These are phyloP conservation scores for Penicillium odoratum DNA, from an alignment of 495 filamentous ascomycete species.

Conservation along the genomic window DNA sequence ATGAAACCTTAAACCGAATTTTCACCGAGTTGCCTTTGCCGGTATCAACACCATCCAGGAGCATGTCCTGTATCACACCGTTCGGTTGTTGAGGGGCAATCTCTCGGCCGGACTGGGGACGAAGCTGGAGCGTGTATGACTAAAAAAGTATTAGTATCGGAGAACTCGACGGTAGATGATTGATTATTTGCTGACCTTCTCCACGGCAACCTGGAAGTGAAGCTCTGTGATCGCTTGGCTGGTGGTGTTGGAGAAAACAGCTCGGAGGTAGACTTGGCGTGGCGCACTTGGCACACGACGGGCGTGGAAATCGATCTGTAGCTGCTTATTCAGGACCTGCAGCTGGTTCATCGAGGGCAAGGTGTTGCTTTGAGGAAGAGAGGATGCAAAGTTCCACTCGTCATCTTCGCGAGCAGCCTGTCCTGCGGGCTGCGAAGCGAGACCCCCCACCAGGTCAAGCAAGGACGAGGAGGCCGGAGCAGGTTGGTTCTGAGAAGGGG, in stretches of 20 bases:
- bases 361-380: conserved; percentile 63
- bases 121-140: conserved; percentile 78
- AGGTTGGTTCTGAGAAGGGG: conserved; percentile 22
- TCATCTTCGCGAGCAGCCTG: conserved; percentile 54
- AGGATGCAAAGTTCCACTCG: conserved; percentile 92
- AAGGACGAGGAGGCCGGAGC: conserved; percentile 39
- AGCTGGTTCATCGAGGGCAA: conserved; percentile 60
- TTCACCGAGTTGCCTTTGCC: conserved; percentile 77
- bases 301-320: conserved; percentile 54
- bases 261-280: conserved; percentile 56
- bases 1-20: conserved; percentile 84
- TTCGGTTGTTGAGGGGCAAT: conserved; percentile 70
- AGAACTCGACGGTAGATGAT: not conserved
- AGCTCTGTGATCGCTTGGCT: conserved; percentile 70
- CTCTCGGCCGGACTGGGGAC: conserved; percentile 76
- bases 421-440: conserved; percentile 24
- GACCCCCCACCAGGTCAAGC: conserved; percentile 40
- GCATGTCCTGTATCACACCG: conserved; percentile 82
- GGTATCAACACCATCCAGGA: conserved; percentile 67
- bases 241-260: conserved; percentile 76
- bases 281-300: conserved; percentile 39
- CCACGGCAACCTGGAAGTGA: conserved; percentile 89
- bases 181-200: conserved; percentile 64
- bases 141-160: conserved; percentile 9
- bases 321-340: conserved; percentile 55